Conservation (phyloP, 2,329 filamentous ascomycete species). For the Aspergillus amoenus region DNA sequence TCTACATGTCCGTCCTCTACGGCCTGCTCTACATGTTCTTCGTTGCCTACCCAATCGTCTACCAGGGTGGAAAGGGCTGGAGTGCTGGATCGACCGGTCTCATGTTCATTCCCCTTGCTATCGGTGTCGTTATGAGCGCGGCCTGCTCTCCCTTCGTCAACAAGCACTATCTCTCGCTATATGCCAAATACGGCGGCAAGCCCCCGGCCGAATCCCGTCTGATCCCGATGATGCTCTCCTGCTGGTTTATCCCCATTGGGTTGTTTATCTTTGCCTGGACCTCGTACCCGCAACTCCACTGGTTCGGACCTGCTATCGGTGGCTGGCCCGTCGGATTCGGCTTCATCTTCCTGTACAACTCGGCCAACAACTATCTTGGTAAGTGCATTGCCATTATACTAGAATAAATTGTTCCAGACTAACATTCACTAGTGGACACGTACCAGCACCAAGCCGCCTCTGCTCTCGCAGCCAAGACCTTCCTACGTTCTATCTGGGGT, state of each 20-base stretch:
- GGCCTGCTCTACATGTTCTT: constrained; percentile 55
- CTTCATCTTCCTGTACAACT: constrained; percentile 82
- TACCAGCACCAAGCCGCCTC: constrained; percentile 76
- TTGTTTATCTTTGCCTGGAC: constrained; percentile 70
- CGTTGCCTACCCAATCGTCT: constrained; percentile 60
- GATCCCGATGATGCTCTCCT: constrained; percentile 77
- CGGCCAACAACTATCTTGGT: constrained; percentile 70
- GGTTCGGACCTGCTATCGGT: constrained; percentile 70
- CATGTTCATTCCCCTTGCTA: constrained; percentile 81
- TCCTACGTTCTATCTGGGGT: constrained; percentile 76
- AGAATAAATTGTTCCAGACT: neutral
- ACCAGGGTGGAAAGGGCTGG: constrained; percentile 76
- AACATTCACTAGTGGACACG: constrained; percentile 52
- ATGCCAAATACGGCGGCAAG: constrained; percentile 63
- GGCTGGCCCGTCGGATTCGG: constrained; percentile 74
- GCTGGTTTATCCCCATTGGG: constrained; percentile 69
- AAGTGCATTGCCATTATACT: constrained; percentile 17
- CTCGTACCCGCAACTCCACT: constrained; percentile 64
- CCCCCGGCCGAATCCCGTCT: constrained; percentile 76
- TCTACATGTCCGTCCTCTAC: constrained; percentile 80
- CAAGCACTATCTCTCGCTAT: constrained; percentile 71
- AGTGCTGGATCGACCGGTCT: constrained; percentile 71
- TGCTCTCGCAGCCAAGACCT: constrained; percentile 79
- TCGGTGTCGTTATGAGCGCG: constrained; percentile 71
- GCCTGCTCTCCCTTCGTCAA: constrained; percentile 71